Evolutionary conservation across 441 rosid species (phyloP), one percentile per base, ranked within the genome.

Genomic region (Adansonia gregorii): DNA sequence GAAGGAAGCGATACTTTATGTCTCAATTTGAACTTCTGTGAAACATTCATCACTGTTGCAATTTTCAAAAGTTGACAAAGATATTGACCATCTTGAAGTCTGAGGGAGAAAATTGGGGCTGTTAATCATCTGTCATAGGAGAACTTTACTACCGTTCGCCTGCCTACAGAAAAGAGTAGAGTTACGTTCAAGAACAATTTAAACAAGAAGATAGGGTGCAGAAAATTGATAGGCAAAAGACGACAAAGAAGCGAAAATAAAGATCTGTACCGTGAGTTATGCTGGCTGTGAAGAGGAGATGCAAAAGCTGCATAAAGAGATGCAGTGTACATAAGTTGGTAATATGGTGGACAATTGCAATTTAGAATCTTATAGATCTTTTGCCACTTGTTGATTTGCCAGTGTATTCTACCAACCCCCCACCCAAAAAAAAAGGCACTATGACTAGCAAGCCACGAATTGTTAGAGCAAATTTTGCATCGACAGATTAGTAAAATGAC

Each of bases 281-380:
- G 67, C 78, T 89, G 77, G 77, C 83, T 85, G 86, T 90, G 86
- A 76, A 89, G 82, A 64, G 89, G 89, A 75, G 94, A 89, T 45
- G 79, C 90, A 63, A 90, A 87, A 74, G 94, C 94, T 20, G 92
- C 90, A 79, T 89, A 89, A 31, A 90, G 70, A 65, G 92, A 90
- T 73, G 92, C 94, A 60, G 91, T 90, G 77, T 89, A 90, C 94
- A 22, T 89, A 89, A 75, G 89, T 89, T n/a, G 92, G 92, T 52
- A 89, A 11, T 86, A 89, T 73, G 65, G 89, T 86, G 70, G 89
- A 76, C 5, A 88, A 90, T 72, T 84, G 89, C 78, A 87, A 88
- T 87, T 84, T 88, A 41, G 81, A 56, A 39, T 86, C 89, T 27
- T 85, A 87, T 15, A 88, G 82, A 68, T 88, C 88, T 89, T 90